Conservation (phyloP, 352 stramenopile genomes). For the Phytophthora macrochlamydospora region DNA sequence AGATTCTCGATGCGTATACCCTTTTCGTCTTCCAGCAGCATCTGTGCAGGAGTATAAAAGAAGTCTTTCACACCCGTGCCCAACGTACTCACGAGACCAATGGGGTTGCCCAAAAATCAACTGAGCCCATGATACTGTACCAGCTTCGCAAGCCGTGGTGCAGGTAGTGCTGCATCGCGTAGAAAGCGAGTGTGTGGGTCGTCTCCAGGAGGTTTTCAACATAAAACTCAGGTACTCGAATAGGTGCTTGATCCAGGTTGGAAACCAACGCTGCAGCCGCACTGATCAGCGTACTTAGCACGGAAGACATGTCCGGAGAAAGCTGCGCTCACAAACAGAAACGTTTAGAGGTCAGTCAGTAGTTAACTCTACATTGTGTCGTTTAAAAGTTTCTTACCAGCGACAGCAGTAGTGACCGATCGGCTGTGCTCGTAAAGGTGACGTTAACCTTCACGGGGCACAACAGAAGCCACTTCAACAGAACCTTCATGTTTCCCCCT, state of each 20-base stretch:
- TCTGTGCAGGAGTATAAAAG: conserved; percentile 94
- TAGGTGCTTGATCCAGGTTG: conserved; percentile 86
- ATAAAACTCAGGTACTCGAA: conserved; percentile 91
- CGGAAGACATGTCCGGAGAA: conserved; percentile 81
- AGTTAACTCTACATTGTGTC: background rate
- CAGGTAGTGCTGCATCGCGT: conserved; percentile 88
- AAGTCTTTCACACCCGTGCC: conserved; percentile 93
- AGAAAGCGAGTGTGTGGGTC: conserved; percentile 83
- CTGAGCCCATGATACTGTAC: conserved; percentile 90
- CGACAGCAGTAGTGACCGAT: conserved; percentile 82
- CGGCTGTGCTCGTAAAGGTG: conserved; percentile 87
- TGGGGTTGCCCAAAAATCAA: conserved; percentile 91
- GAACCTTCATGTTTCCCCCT: conserved; percentile 71
- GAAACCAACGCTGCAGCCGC: conserved; percentile 81
- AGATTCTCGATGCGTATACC: conserved; percentile 85
- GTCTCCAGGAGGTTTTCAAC: conserved; percentile 89
- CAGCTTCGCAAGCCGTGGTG: conserved; percentile 83
- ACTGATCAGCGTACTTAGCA: conserved; percentile 82
- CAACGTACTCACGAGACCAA: conserved; percentile 89
- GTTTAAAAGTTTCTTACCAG: conserved; percentile 40
- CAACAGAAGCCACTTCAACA: conserved; percentile 79
- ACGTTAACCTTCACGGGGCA: conserved; percentile 89
- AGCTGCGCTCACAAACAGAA: conserved; percentile 38
- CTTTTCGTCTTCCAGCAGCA: conserved; percentile 91
- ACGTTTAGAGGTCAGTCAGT: conserved; percentile 6